phyloP scores from a whole-genome alignment of 2,329 filamentous ascomycete genomes.

The Calonectria leucothoes region DNA sequence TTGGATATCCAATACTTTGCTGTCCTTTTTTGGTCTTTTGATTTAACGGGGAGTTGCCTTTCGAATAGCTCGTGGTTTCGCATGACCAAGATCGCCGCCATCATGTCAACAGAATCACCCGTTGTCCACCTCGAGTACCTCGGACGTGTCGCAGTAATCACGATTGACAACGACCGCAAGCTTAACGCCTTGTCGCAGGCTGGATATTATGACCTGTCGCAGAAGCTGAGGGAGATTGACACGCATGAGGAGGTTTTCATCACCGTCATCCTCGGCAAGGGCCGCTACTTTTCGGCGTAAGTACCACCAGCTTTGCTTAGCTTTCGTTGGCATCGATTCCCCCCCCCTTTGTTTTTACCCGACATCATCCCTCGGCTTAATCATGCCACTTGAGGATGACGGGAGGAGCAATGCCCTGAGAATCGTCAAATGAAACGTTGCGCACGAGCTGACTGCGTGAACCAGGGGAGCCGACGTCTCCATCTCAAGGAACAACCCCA shows the following conservation, averaged over 20 bases:
- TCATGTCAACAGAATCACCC: constrained; percentile 33
- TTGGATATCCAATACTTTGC: neutral
- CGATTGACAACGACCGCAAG: constrained; percentile 85
- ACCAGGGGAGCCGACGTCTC: constrained; percentile 83
- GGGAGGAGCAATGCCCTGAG: neutral
- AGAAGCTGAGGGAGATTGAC: constrained; percentile 81
- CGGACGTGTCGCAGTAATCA: constrained; percentile 75
- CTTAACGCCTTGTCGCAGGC: constrained; percentile 82
- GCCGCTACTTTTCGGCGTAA: constrained; percentile 90
- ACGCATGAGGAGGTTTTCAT: constrained; percentile 83
- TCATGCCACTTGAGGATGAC: neutral
- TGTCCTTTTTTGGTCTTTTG: neutral
- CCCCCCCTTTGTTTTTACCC: neutral
- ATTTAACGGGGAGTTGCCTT: neutral
- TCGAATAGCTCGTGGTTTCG: neutral
- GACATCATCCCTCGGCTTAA: neutral
- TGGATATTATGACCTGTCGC: constrained; percentile 82
- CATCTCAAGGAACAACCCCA: constrained; percentile 58
- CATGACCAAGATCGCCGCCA: too few relatives aligned
- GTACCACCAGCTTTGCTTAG: constrained; percentile 39
- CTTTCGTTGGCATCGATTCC: neutral
- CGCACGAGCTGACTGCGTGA: constrained; percentile 7
- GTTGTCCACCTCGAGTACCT: constrained; percentile 54
- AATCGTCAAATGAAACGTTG: neutral
- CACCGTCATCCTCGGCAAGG: constrained; percentile 86